Base-by-base conservation (phyloP, 1,284 basidiomycete genomes). In the Leccinum fuscescens region DNA sequence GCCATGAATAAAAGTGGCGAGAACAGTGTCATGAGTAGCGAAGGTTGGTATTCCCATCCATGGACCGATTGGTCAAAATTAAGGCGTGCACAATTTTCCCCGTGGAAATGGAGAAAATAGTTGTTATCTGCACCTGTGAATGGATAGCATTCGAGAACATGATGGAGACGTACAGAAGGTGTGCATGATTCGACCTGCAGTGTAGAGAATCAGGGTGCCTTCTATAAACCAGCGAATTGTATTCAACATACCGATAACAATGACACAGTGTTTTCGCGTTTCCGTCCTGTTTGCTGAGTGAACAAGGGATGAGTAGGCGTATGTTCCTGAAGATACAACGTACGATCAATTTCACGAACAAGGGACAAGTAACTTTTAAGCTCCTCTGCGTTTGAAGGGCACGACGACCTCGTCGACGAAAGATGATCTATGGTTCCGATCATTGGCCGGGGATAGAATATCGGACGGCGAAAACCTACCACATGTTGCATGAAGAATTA, bases 1-100 rank as follows among this genome's bases (percentile, higher is more conserved):
- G 73, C 72, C 66, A 76, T 77, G 66, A 83, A 83, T 12, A 81
- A 66, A 2, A 81, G 15, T 0, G 76, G 75, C 0, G 76, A 74
- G 4, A 78, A 33, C 0, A 74, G 7, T 7, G 37, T 62, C 62
- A 83, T 76, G 6, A 74, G 62, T 1, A 57, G 56, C 4, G 80
- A 77, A 22, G 74, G 70, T n/a, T 61, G 63, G 57, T 65, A 64
- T 56, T 29, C 61, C 65, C 57, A 74, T 64, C 64, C 76, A 65
- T 75, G 66, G 2, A 84, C 69, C 1, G 78, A 78, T 62, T 81
- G 77, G 54, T 80, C 72, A 6, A 76, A 74, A 42, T 76, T 70
- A 4, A 85, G 74, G 0, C 86, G 82, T 0, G 81, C 82, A 33
- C 77, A 77, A 69, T 77, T 71, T 66, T 85, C 79, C 1, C 85